Evolutionary conservation across 2,329 filamentous ascomycete species (phyloP), one percentile per base, ranked within the genome.

Genomic region (Fusarium devonianum): DNA sequence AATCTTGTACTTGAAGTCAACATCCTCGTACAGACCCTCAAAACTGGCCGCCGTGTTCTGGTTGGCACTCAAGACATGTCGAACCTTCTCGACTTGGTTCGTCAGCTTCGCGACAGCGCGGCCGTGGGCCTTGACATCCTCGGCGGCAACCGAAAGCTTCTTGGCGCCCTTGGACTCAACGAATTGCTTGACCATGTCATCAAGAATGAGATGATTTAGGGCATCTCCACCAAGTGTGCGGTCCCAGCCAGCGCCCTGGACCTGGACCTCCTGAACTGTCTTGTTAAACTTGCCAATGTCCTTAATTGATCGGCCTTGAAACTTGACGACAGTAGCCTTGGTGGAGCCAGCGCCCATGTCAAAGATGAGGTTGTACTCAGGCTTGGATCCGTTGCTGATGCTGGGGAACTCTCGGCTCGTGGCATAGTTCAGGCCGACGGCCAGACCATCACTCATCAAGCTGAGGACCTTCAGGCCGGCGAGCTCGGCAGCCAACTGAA

Each of bases 321-420:
- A 96, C 65, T 87, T 88, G 69, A 99, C 75, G 41, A 99, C 78
- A 6, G 92, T 94, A 4, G 93, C 93, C 64, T 91, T 96, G 22
- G 93, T 89, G 34, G 91, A 97, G 4, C 94, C 94, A 61, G 94
- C 92, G 61, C 94, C 94, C 92, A 99, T 97, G 69, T 99, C 94
- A 68, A 94, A 99, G 21, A 99, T 85, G 70, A 99, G 76, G 74
- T 99, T 91, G 64, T 92, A 84, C 73, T 99, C 94, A 1, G 94
- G 88, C 76, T 92, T 92, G 58, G 83, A 88, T 44, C 90, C 91
- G 43, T 94, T 87, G 45, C 84, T 89, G 52, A 94, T 79, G 64
- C 84, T 91, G 26, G 92, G 91, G 73, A 97, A 99, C 12, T 89
- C 91, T 65, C 94, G 85, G 66, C 84, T 89, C 19, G 92, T 97